phyloP scores from a whole-genome alignment of 495 filamentous ascomycete species.

The Aspergillus funiculosus region DNA sequence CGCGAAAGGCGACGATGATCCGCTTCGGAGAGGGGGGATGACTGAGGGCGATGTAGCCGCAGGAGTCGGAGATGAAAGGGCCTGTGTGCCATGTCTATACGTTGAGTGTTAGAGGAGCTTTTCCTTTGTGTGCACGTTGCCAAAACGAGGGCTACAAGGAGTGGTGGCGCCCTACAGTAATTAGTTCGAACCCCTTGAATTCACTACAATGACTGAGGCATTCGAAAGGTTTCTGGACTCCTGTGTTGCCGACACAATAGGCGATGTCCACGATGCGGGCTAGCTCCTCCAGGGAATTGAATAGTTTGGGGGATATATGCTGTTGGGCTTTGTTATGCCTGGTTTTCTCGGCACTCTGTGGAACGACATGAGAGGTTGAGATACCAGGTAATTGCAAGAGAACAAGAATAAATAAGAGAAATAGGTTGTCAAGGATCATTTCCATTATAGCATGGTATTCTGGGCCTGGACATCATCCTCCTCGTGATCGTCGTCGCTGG shows the following conservation, averaged over 20 bases:
- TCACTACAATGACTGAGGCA: conserved; percentile 80
- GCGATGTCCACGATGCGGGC: conserved; percentile 87
- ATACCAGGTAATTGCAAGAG: conserved; percentile 3
- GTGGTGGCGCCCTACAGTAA: conserved; percentile 44
- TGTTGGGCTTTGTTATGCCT: conserved; percentile 12
- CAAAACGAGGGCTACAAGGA: too few species aligned
- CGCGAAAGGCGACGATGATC: conserved; percentile 89
- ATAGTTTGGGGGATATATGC: conserved; percentile 57
- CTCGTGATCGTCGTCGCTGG: background rate
- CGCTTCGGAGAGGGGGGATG: conserved; percentile 52
- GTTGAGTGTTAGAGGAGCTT: background rate
- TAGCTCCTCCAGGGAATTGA: conserved; percentile 76
- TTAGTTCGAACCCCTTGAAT: conserved; percentile 70
- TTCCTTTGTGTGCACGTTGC: too few species aligned
- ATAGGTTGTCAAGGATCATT: background rate
- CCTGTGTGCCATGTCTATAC: conserved; percentile 83
- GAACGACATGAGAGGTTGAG: background rate
- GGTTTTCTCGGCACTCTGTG: background rate
- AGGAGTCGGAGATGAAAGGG: conserved; percentile 78
- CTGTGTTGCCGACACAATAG: conserved; percentile 88
- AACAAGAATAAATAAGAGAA: conserved; percentile 2
- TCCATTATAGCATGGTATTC: background rate
- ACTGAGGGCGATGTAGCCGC: conserved; percentile 86
- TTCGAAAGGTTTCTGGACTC: conserved; percentile 72
- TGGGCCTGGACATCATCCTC: background rate